Conservation (phyloP, 2,329 filamentous ascomycete genomes). For the Fusarium subtropicale region DNA sequence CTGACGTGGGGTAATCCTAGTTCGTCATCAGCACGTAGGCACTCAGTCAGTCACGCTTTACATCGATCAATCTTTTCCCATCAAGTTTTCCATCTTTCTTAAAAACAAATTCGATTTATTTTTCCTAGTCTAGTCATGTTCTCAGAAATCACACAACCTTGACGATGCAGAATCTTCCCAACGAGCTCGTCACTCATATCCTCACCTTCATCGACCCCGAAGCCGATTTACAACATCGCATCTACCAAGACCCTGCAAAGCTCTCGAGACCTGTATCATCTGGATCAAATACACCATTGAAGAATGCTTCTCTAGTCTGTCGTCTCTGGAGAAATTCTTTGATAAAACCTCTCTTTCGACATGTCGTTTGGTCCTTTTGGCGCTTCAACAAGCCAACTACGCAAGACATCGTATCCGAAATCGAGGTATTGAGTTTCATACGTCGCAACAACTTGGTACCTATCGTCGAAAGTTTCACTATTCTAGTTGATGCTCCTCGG, state of each 20-base stretch:
- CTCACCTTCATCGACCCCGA: conserved; percentile 64
- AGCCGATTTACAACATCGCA: conserved; percentile 60
- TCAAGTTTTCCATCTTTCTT: background rate
- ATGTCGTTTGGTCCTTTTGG: conserved; percentile 59
- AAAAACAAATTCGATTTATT: background rate
- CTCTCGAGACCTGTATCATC: conserved; percentile 43
- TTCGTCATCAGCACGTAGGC: conserved; percentile 20
- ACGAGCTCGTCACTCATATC: conserved; percentile 70
- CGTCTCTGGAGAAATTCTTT: conserved; percentile 63
- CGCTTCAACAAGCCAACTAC: conserved; percentile 46
- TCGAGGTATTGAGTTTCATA: conserved; percentile 57
- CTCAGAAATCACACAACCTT: background rate
- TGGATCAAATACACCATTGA: conserved; percentile 57
- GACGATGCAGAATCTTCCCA: conserved; percentile 61
- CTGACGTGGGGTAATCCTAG: conserved; percentile 31
- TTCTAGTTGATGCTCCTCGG: conserved; percentile 53
- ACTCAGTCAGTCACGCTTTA: conserved; percentile 4
- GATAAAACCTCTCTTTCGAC: conserved; percentile 68
- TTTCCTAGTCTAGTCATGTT: background rate
- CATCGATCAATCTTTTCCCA: background rate
- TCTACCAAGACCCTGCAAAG: conserved; percentile 62
- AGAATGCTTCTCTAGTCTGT: conserved; percentile 66
- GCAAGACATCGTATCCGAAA: conserved; percentile 43
- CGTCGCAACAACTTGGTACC: conserved; percentile 52
- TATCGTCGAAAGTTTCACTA: conserved; percentile 57